Base-by-base conservation (phyloP, 139 green algal species). In the Coelastrella sp. region DNA sequence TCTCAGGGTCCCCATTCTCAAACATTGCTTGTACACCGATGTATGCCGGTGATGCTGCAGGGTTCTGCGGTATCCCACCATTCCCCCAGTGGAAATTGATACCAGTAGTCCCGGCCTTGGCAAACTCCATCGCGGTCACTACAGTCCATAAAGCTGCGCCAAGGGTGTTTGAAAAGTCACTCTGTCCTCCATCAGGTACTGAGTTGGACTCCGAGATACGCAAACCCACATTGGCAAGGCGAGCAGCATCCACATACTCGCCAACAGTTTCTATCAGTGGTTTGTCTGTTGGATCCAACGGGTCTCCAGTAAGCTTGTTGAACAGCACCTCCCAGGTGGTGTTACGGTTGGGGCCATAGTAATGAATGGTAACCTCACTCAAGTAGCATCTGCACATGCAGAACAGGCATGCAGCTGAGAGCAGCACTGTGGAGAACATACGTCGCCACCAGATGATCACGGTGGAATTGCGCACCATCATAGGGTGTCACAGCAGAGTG, bases 81-180 rank as follows among this genome's bases (percentile, higher is more conserved):
- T 80, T 80, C 19, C 80, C 80, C 80, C 80, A 86, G 51, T 86
- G 80, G 80, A 51, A 86, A 67, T 86, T 71, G 37, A 86, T 69
- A 11, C 80, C 80, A 9, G 17, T 57, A 5, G 50, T 71, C 0
- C 80, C 80, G 15, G 67, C 80, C 27, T n/a, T 23, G 25, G 80
- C 80, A 32, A 86, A 80, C 17, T 80, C 66, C 48, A 86, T 40
- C 3, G 80, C 66, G 0, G 57, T 60, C 27, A 50, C 32, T 9
- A 68, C 8, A 3, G 66, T 86, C 80, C 80, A 86, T 13, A 86
- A 21, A 2, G 80, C 80, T 27, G 67, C 80, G 1, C 48, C 80
- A 8, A 86, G n/a, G 19, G 57, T 68, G 38, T 86, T 86, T 0
- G 67, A 80, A 1, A 86, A 34, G 50, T 41, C 32, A 2, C 23